Evolutionary conservation across 2,329 filamentous ascomycete species (phyloP), one percentile per base, ranked within the genome.

Genomic region (Penicillium glabrum): DNA sequence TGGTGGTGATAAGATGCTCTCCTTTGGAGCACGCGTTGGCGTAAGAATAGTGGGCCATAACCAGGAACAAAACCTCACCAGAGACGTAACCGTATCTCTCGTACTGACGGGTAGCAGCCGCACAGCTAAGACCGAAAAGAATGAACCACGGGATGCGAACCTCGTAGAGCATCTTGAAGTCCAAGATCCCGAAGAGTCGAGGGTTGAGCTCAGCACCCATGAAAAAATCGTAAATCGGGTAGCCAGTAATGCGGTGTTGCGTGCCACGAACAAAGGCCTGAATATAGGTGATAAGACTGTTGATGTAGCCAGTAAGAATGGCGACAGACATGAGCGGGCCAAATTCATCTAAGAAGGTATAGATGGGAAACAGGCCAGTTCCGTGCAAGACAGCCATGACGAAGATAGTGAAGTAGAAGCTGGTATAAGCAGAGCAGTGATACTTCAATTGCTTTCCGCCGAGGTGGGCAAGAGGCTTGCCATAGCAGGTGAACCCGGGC

Each of bases 151-250:
- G 92, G 59, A 96, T 85, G 64, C 92, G 88, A 57, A 96, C 91
- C 73, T 96, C 92, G 68, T 91, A 93, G 77, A 96, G 96, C 91
- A 96, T 95, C 79, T 95, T 96, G 79, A 95, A 90, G 75, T 96
- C 91, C 41, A 96, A 77, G 67, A 90, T 87, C 54, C 86, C 87
- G 69, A 92, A 93, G 77, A 97, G 82, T 61, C 91, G 83, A 10
- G 91, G 91, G 76, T 95, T 95, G 55, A 95, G 80, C 78, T 96
- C 90, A 19, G 89, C 89, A 48, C 91, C 91, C 86, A 95, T 92
- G 80, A 93, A 95, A 76, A 95, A 95, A 77, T 96, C 91, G 72
- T 95, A 93, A 65, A 93, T 77, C 47, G 82, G 84, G 63, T 85
- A 83, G 24, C 90, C 90, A 1, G 91, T 96, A 90, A 98, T 96